Percentiles rank a stretch among this genome's conserved stretches.
phyloP scores from a whole-genome alignment of 2,329 filamentous ascomycete genomes.

The Hymenoscyphus fraxineus region DNA sequence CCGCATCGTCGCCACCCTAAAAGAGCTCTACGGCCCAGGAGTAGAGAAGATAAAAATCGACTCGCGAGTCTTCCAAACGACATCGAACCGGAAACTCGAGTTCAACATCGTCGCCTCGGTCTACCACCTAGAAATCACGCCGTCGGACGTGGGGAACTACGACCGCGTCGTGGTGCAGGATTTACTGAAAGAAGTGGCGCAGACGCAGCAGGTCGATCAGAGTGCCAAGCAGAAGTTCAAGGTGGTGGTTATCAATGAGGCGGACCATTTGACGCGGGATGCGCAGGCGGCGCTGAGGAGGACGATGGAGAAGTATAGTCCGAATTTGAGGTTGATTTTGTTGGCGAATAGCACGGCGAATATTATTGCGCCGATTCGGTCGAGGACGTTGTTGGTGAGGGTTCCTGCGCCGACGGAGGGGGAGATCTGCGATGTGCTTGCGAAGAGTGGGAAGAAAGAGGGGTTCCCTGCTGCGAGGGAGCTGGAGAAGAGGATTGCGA shows the following conservation, averaged over 20 bases:
- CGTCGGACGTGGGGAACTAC: constrained; percentile 93
- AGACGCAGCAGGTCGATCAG: constrained; percentile 97
- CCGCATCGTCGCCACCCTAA: constrained; percentile 88
- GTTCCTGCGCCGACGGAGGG: constrained; percentile 83
- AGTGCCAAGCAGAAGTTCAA: constrained; percentile 91
- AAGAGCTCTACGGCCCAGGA: constrained; percentile 90
- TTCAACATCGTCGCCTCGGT: constrained; percentile 98
- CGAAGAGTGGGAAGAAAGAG: constrained; percentile 68
- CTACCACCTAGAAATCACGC: constrained; percentile 98
- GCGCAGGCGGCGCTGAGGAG: constrained; percentile 90
- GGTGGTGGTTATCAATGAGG: constrained; percentile 98
- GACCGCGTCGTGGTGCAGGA: constrained; percentile 96
- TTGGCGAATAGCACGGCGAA: constrained; percentile 95
- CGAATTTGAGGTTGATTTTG: constrained; percentile 86
- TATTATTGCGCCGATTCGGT: constrained; percentile 97
- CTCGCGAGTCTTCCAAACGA: constrained; percentile 92
- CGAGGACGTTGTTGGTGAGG: constrained; percentile 82
- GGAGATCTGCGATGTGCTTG: constrained; percentile 79
- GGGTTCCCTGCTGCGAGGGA: constrained; percentile 73
- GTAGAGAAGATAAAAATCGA: constrained; percentile 99
- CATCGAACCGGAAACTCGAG: constrained; percentile 92
- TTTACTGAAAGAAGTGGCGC: constrained; percentile 92
- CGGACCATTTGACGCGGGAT: constrained; percentile 88
- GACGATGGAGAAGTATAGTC: constrained; percentile 99
- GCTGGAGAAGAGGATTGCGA: constrained; percentile 80